Conservation (phyloP, 352 stramenopile genomes). For the Albugo candida region DNA sequence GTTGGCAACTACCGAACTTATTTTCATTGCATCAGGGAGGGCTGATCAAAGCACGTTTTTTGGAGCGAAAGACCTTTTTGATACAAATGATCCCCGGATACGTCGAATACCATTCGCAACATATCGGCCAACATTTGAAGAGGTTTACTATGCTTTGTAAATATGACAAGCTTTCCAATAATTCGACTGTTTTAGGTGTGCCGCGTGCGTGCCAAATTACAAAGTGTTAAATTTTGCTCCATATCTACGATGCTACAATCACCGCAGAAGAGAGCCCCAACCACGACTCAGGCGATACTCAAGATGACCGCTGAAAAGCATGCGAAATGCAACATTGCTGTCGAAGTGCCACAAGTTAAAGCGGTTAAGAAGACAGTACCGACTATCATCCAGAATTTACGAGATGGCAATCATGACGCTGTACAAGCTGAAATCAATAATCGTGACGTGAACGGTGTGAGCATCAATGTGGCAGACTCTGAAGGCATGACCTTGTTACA, state of each 20-base stretch:
- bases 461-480: slow-evolving; percentile 35
- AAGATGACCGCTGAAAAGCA: too few relatives aligned
- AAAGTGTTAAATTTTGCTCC: too few relatives aligned
- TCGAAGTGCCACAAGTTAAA: too few relatives aligned
- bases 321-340: too few relatives aligned
- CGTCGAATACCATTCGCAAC: slow-evolving; percentile 70
- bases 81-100: slow-evolving; percentile 32
- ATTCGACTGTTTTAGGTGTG: background rate
- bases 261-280: background rate
- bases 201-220: too few relatives aligned
- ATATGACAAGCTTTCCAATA: too few relatives aligned
- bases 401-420: slow-evolving; percentile 11
- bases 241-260: background rate
- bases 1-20: slow-evolving; percentile 27
- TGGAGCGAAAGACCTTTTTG: slow-evolving; percentile 40
- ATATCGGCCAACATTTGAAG: slow-evolving; percentile 70
- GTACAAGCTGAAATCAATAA: slow-evolving; percentile 22
- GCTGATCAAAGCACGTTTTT: slow-evolving; percentile 67
- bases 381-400: slow-evolving; percentile 6
- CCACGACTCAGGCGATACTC: too few relatives aligned
- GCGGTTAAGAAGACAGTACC: slow-evolving; percentile 5
- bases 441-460: slow-evolving; percentile 6
- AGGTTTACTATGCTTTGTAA: too few relatives aligned
- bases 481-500: slow-evolving; percentile 67
- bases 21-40: slow-evolving; percentile 54